Percentiles rank a stretch among this genome's conserved stretches.
Evolutionary conservation across 2,329 filamentous ascomycete genomes (phyloP).

Genomic region (Fusarium sp.): DNA sequence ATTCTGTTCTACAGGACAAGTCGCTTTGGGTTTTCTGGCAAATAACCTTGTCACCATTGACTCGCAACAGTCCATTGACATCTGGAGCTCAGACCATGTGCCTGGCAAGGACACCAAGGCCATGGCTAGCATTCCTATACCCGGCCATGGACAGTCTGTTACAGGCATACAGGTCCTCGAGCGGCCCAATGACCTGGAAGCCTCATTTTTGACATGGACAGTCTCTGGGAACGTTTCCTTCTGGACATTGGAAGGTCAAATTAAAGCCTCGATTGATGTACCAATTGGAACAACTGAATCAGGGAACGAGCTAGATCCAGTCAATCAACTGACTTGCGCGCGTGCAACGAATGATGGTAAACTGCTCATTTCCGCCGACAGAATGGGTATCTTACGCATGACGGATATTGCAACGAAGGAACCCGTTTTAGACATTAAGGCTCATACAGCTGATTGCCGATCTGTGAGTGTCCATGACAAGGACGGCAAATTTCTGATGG

Average conservation of each 20-base stretch:
- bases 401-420: constrained; percentile 72
- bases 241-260: constrained; percentile 81
- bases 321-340: constrained; percentile 71
- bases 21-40: constrained; percentile 76
- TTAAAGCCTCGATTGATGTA: constrained; percentile 73
- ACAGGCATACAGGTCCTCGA: constrained; percentile 78
- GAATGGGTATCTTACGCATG: constrained; percentile 82
- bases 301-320: constrained; percentile 63
- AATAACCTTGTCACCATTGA: constrained; percentile 81
- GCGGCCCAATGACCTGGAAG: constrained; percentile 69
- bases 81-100: constrained; percentile 65
- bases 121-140: constrained; percentile 65
- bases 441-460: constrained; percentile 87
- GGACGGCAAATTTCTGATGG: constrained; percentile 74
- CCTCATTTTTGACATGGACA: constrained; percentile 92
- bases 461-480: constrained; percentile 80
- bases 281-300: constrained; percentile 73
- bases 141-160: constrained; percentile 73
- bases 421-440: constrained; percentile 79
- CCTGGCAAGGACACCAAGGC: constrained; percentile 56
- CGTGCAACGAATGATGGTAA: constrained; percentile 71
- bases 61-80: constrained; percentile 78
- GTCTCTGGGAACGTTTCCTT: constrained; percentile 82
- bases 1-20: constrained; percentile 61
- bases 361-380: constrained; percentile 85